These are phyloP conservation scores for Hypoxylon fuscum DNA, from an alignment of 495 filamentous ascomycete species.

Conservation along the genomic window DNA sequence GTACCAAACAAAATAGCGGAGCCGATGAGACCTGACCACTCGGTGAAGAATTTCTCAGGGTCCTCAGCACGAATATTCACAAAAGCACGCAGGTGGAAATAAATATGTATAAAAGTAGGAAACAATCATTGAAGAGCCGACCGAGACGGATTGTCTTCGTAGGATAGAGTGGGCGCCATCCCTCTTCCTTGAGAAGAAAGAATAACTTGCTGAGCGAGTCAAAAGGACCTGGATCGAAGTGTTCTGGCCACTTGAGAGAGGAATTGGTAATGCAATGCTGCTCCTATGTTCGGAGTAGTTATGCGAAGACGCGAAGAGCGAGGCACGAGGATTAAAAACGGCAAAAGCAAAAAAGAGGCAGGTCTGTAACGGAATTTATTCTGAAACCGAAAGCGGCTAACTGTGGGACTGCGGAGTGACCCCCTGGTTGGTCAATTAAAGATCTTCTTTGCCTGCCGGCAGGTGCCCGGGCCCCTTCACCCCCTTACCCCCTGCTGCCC, in stretches of 20 bases:
- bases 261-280: not conserved
- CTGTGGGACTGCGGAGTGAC: slow-evolving; percentile 14
- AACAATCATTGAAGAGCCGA: too few species aligned
- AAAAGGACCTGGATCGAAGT: too few species aligned
- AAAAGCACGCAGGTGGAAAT: too few species aligned
- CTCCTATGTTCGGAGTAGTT: slow-evolving; percentile 28
- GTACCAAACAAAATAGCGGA: slow-evolving; percentile 21
- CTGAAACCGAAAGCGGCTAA: slow-evolving; percentile 33
- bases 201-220: too few species aligned
- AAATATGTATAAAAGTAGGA: too few species aligned
- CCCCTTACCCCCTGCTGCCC: not conserved
- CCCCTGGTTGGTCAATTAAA: slow-evolving; percentile 16
- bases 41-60: slow-evolving; percentile 3
- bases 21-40: slow-evolving; percentile 7
- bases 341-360: slow-evolving; percentile 3
- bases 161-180: too few species aligned
- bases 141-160: too few species aligned
- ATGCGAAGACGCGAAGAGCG: slow-evolving; percentile 24
- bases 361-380: slow-evolving; percentile 21
- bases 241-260: too few species aligned
- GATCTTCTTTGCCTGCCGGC: slow-evolving; percentile 1
- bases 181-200: too few species aligned
- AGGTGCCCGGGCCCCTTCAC: not conserved
- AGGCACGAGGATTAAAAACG: slow-evolving; percentile 3
- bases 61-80: not conserved